phyloP scores from a whole-genome alignment of 208 protist genomes.

The Tritrichomonas foetus region DNA sequence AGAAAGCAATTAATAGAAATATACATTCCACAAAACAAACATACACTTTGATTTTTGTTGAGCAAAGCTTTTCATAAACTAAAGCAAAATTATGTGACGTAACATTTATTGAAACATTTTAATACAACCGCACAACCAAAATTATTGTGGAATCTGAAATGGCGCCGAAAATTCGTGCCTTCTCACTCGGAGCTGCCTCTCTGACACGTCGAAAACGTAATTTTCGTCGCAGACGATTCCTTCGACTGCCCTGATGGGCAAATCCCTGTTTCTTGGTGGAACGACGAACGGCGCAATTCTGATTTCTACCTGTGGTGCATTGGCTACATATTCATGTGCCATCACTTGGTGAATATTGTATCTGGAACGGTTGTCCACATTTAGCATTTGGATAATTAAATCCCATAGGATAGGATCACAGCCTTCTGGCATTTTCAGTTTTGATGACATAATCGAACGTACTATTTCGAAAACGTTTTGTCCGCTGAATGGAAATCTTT shows the following conservation, averaged over 20 bases:
- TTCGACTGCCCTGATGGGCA: neutral
- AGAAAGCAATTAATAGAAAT: no score
- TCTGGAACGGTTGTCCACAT: neutral
- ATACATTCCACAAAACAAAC: no score
- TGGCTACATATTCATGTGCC: neutral
- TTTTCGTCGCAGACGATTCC: neutral
- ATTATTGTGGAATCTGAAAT: no score
- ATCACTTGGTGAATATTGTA: neutral
- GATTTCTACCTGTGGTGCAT: no score
- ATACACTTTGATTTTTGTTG: no score
- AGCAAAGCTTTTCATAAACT: no score
- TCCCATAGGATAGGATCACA: neutral
- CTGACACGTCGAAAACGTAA: neutral
- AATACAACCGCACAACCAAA: no score
- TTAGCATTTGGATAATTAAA: neutral
- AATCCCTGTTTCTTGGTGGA: neutral
- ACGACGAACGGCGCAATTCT: neutral
- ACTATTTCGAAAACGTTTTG: conserved; percentile 25
- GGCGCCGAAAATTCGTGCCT: no score
- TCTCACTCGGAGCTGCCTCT: no score
- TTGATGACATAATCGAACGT: neutral
- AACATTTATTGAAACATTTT: no score
- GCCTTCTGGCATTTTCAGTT: neutral
- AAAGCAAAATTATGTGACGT: no score
- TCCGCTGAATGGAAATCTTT: neutral